Base-by-base conservation (phyloP, 306 rosid species). In the Acacia acuminata region DNA sequence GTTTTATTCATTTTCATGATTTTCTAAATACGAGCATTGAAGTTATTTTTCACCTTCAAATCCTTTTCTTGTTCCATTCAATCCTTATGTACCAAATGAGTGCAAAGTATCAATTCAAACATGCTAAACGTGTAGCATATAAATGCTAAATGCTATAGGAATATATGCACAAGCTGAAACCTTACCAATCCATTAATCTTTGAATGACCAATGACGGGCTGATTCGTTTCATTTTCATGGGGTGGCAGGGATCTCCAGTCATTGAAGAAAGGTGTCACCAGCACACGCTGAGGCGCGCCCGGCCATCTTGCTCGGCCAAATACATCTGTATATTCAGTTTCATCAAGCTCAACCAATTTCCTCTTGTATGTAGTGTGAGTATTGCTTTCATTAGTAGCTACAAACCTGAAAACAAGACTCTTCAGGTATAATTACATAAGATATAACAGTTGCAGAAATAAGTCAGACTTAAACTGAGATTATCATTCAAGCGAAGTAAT, bases 271-370 rank as follows among this genome's bases (percentile, higher is more conserved):
- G 91, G 89, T 16, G 95, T 94, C 79, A 74, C 77, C 50, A 94
- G 91, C 58, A 91, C 98, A 14, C 97, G 93, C 0, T 93, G 97
- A 1, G 95, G 95, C 8, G 97, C 97, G 34, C 73, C 83, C 0
- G 94, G 97, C 97, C 97, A 94, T 76, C 97, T 91, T 42, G 92
- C 94, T 60, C 95, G 90, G 30, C 98, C 98, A 50, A 91, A 93
- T 60, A 93, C 84, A 79, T 89, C 76, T 0, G 98, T 93, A 78
- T 90, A 88, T 51, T 83, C 95, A 3, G 98, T 94, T 80, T 88
- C 84, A 11, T 89, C 89, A 45, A 83, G 27, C 72, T 94, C 97
- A 38, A 94, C 68, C 79, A 94, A 71, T 87, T 88, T 89, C 83
- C 88, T 89, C 88, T 94, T 94, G 91, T 89, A 94, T 43, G 84